A percentile compares a stretch with the other conserved stretches of the same genome.
Evolutionary conservation across 176 grass and related monocot genomes (phyloP).

Genomic region (Carex pumila): DNA sequence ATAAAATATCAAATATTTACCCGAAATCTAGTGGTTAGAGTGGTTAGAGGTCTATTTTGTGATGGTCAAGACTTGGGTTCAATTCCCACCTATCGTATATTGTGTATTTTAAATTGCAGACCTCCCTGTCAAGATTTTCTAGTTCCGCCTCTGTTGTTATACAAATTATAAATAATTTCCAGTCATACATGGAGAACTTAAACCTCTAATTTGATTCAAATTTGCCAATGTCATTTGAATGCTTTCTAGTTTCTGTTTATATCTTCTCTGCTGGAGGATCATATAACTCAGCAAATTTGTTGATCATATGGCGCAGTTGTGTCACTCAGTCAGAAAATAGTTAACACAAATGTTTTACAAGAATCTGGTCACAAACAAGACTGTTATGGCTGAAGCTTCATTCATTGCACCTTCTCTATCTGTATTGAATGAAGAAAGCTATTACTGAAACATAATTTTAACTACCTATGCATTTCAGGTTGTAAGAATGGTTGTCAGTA

Average conservation of each 20-base stretch:
- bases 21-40: too few relatives aligned
- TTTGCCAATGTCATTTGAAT: background rate
- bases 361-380: background rate
- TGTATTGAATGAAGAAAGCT: background rate
- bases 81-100: too few relatives aligned
- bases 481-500: slow-evolving; percentile 93
- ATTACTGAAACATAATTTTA: background rate
- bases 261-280: background rate
- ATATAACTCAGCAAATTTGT: background rate
- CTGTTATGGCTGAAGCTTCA: background rate
- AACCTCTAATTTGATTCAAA: background rate
- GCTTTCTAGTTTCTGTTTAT: background rate
- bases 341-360: background rate
- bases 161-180: background rate
- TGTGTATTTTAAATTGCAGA: too few relatives aligned
- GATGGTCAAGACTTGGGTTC: too few relatives aligned
- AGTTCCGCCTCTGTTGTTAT: too few relatives aligned
- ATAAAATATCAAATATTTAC: too few relatives aligned
- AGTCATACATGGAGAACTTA: background rate
- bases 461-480: slow-evolving; percentile 30
- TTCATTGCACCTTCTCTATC: background rate
- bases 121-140: too few relatives aligned
- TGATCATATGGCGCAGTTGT: background rate
- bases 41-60: too few relatives aligned
- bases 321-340: background rate